phyloP scores from a whole-genome alignment of 352 stramenopile species.

The Plasmopara halstedii region DNA sequence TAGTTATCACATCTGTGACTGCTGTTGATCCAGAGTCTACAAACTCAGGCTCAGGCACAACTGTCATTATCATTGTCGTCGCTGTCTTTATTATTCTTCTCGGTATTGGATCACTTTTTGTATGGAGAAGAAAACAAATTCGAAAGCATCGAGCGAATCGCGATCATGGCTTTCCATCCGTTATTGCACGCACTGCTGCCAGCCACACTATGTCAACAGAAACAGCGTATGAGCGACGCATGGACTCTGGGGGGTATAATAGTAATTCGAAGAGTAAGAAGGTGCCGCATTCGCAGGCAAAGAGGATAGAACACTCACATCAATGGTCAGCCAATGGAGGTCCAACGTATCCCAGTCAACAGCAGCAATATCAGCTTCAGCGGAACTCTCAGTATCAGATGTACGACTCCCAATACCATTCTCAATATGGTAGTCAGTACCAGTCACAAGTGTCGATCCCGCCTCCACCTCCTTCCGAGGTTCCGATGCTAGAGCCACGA shows the following conservation, averaged over 20 bases:
- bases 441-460: slow-evolving; percentile 16
- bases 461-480: slow-evolving; percentile 16
- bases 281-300: background rate
- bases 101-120: slow-evolving; percentile 36
- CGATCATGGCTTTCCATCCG: slow-evolving; percentile 11
- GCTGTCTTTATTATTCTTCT: slow-evolving; percentile 45
- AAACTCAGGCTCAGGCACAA: slow-evolving; percentile 22
- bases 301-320: slow-evolving; percentile 14
- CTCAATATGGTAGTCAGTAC: slow-evolving; percentile 12
- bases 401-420: slow-evolving; percentile 7
- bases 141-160: slow-evolving; percentile 10
- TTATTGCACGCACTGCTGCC: slow-evolving; percentile 7
- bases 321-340: slow-evolving; percentile 24
- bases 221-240: slow-evolving; percentile 9
- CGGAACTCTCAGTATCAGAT: slow-evolving; percentile 9
- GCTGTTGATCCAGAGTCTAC: slow-evolving; percentile 8
- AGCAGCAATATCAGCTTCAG: slow-evolving; percentile 17
- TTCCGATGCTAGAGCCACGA: slow-evolving; percentile 21
- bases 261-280: slow-evolving; percentile 15
- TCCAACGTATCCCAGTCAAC: slow-evolving; percentile 22
- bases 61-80: slow-evolving; percentile 52
- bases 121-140: slow-evolving; percentile 41
- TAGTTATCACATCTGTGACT: slow-evolving; percentile 6
- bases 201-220: slow-evolving; percentile 15
- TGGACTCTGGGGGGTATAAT: slow-evolving; percentile 19